Conservation (phyloP, 257 asterid species). For the Gardenia jasminoides region DNA sequence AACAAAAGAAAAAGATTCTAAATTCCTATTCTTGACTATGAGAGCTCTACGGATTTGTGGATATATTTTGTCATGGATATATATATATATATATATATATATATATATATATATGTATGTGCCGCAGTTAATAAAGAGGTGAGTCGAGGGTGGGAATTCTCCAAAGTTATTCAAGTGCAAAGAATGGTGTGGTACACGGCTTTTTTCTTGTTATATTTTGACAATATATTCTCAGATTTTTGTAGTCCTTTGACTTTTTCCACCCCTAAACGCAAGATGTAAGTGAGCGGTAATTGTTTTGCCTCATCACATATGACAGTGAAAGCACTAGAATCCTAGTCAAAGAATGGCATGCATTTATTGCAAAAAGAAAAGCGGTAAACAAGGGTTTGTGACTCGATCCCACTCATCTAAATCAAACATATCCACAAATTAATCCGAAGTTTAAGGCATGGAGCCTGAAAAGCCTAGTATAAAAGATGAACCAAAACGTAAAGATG, state of each 20-base stretch:
- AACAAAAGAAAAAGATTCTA: background rate
- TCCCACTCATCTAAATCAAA: background rate
- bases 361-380: background rate
- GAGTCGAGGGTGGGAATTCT: background rate
- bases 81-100: too few relatives aligned
- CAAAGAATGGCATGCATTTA: background rate
- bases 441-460: background rate
- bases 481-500: too few relatives aligned
- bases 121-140: too few relatives aligned
- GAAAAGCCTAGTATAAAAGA: background rate
- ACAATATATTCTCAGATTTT: background rate
- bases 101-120: too few relatives aligned
- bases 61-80: background rate
- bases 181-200: background rate
- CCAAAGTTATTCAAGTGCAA: background rate
- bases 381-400: background rate
- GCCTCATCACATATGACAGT: background rate
- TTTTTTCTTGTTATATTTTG: background rate
- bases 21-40: background rate
- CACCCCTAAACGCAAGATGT: background rate
- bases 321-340: background rate
- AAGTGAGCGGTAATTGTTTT: background rate
- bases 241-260: background rate
- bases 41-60: background rate
- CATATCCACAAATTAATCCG: slow-evolving; percentile 15